Evolutionary conservation across 495 filamentous ascomycete genomes (phyloP), one percentile per base, ranked within the genome.

Genomic region (Penicillium fimorum): DNA sequence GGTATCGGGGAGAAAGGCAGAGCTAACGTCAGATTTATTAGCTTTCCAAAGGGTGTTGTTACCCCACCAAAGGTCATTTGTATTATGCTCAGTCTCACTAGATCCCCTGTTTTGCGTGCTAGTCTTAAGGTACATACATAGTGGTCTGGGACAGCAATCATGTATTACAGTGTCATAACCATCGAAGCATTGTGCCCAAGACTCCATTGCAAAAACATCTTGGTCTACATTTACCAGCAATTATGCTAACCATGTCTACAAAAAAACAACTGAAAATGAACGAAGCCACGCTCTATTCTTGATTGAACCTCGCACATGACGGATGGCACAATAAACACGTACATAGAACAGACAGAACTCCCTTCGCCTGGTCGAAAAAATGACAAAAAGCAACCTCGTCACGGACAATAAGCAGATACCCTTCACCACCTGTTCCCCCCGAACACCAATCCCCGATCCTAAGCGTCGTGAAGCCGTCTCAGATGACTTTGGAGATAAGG

Each of bases 401-500:
- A 47, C 35, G 50, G 50, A 25, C 25, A 56, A 56, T 56, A 62
- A 60, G 27, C 22, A 33, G 12, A 32, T 44, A 40, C 62, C 65
- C 60, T 68, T 60, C 60, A 58, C 57, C 65, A 66, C 62, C 60
- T 66, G 62, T 62, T 70, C 65, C 67, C 66, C 62, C 61, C 66
- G 55, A 68, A 70, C 67, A 70, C 67, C 67, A 62, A 61, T 57
- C 52, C 65, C 63, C 60, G 27, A 56, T 54, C 53, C 62, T 59
- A 66, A 68, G 58, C 60, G 47, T 66, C 67, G 50, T 66, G 62
- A 68, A 61, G 43, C 60, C 64, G 57, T 67, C 51, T 57, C 62
- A 64, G 51, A 66, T 62, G 64, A 62, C 60, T 63, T 65, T 60
- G 61, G 56, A 64, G 57, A 66, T 70, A 60, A 66, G 65, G 62